Evolutionary conservation across 768 basidiomycete genomes (phyloP), one percentile per base, ranked within the genome.

Genomic region (Trametes cingulata): DNA sequence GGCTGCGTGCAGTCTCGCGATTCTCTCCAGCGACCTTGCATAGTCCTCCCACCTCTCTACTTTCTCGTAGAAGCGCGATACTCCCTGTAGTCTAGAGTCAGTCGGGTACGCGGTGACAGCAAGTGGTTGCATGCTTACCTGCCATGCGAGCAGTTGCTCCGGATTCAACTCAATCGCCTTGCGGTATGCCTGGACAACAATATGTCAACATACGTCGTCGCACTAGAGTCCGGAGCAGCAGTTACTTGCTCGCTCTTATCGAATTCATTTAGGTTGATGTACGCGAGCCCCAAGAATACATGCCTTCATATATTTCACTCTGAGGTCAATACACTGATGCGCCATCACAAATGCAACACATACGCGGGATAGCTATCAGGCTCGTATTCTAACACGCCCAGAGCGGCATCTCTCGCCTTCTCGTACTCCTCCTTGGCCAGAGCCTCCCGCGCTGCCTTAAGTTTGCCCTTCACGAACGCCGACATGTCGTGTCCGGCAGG

Each of bases 281-380:
- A 78, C 1, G 97, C 86, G 12, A 97, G 75, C 2, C 87, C 95
- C 25, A 92, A 80, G 70, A 95, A 97, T 22, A 97, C 89, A 70
- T 90, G 83, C 5, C 95, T 98, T 71, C 9, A 19, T 8, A 3
- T 12, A 25, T 10, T 20, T 20, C 41, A 19, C 27, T n/a, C n/a
- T n/a, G 24, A 14, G 20, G 29, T 5, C 6, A 46, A 20, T 10
- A 25, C 22, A 2, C 1, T 15, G 7, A 14, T 9, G 20, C 42
- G 3, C 33, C 35, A 47, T 6, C 20, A 12, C n/a, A 4, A 42
- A 35, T 19, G 14, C 27, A 37, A 33, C 20, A 81, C 88, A 68
- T 71, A 95, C 93, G 91, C 95, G 68, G 90, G 86, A 70, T 96
- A 96, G 68, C 93, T 94, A 42, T 85, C 82, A 1, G 87, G 81